phyloP scores from a whole-genome alignment of 768 basidiomycete species.

The Termitomyces sp. region DNA sequence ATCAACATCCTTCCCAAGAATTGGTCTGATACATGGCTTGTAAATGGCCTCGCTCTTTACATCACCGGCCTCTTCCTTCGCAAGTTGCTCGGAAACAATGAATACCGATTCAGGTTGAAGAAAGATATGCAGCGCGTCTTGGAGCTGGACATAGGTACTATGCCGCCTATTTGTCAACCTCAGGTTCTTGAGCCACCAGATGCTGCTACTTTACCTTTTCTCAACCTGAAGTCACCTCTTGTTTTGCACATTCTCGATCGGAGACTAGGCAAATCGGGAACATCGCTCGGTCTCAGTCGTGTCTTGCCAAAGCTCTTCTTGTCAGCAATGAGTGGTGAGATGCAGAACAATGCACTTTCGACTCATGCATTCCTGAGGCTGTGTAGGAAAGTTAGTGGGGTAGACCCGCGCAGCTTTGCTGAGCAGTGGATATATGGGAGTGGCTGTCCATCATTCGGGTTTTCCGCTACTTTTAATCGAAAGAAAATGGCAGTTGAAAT shows the following conservation, averaged over 20 bases:
- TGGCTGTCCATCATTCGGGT: slow-evolving; percentile 88
- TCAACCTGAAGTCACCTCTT: slow-evolving; percentile 94
- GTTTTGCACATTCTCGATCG: slow-evolving; percentile 95
- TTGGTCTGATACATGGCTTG: slow-evolving; percentile 95
- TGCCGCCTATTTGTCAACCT: slow-evolving; percentile 94
- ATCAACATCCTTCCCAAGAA: slow-evolving; percentile 93
- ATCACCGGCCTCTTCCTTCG: slow-evolving; percentile 85
- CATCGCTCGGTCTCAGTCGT: slow-evolving; percentile 88
- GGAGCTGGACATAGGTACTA: slow-evolving; percentile 78
- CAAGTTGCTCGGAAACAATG: slow-evolving; percentile 90
- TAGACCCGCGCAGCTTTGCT: slow-evolving; percentile 86
- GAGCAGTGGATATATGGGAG: slow-evolving; percentile 99
- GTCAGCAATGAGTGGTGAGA: slow-evolving; percentile 88
- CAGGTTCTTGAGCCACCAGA: slow-evolving; percentile 83
- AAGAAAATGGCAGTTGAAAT: slow-evolving; percentile 99
- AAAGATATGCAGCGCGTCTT: slow-evolving; percentile 94
- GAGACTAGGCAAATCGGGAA: slow-evolving; percentile 90
- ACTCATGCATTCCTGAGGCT: slow-evolving; percentile 88
- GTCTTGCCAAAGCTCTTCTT: slow-evolving; percentile 94
- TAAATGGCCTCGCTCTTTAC: slow-evolving; percentile 88
- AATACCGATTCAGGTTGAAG: slow-evolving; percentile 91
- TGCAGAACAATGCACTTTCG: slow-evolving; percentile 78
- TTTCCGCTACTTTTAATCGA: slow-evolving; percentile 89
- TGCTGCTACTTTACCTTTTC: slow-evolving; percentile 69
- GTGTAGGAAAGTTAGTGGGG: slow-evolving; percentile 90